These are phyloP conservation scores for Fusarium agapanthi DNA, from an alignment of 2,329 filamentous ascomycete genomes.

Conservation along the genomic window DNA sequence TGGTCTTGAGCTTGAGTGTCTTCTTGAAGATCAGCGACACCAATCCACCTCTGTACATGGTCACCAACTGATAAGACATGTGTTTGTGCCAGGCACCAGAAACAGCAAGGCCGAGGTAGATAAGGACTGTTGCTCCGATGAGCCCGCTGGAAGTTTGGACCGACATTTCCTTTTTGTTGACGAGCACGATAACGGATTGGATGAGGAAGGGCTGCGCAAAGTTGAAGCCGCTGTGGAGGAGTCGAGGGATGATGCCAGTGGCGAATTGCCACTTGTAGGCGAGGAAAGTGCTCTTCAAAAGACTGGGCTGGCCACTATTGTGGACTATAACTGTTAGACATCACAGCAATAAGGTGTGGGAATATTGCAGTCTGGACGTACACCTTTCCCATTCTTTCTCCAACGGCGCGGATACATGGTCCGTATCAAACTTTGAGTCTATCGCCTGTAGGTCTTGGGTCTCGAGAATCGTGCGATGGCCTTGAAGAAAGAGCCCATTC, in stretches of 20 bases:
- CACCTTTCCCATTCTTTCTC: constrained; percentile 38
- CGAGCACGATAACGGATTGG: constrained; percentile 45
- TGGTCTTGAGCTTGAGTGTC: constrained; percentile 47
- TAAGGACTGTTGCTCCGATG: constrained; percentile 51
- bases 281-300: constrained; percentile 41
- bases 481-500: constrained; percentile 43
- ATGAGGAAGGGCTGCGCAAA: constrained; percentile 58
- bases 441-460: constrained; percentile 41
- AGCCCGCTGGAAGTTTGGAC: constrained; percentile 48
- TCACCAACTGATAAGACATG: constrained; percentile 47
- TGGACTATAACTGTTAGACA: background rate
- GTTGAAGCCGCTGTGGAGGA: constrained; percentile 51
- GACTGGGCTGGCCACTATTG: constrained; percentile 32
- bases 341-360: fast-evolving
- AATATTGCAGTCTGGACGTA: background rate
- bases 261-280: constrained; percentile 44
- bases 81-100: constrained; percentile 46
- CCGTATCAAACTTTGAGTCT: constrained; percentile 42
- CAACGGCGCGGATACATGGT: constrained; percentile 25
- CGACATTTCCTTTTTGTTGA: constrained; percentile 41
- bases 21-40: constrained; percentile 60
- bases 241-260: constrained; percentile 48
- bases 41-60: constrained; percentile 48
- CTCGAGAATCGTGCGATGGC: constrained; percentile 36
- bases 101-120: constrained; percentile 55